These are phyloP conservation scores for Piloderma croceum DNA, from an alignment of 768 basidiomycete species.

Conservation along the genomic window DNA sequence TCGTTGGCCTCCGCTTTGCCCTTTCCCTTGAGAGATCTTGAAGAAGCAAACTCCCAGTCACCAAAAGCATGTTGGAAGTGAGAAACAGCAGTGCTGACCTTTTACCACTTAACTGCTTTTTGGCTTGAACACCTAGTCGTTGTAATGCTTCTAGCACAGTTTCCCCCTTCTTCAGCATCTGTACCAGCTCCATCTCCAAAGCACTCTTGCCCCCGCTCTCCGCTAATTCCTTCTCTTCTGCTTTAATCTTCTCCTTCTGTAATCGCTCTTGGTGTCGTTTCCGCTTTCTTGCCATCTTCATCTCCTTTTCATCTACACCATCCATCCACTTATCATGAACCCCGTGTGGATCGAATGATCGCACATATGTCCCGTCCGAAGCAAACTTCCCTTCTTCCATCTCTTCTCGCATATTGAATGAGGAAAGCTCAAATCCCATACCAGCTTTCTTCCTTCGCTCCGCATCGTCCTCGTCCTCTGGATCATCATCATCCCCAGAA, in stretches of 20 bases:
- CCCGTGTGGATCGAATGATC: constrained; percentile 83
- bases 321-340: constrained; percentile 97
- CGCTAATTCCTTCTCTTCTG: constrained; percentile 70
- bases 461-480: constrained; percentile 77
- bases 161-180: constrained; percentile 82
- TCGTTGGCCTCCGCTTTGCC: constrained; percentile 21
- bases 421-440: constrained; percentile 92
- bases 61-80: neutral
- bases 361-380: constrained; percentile 84
- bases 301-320: constrained; percentile 77
- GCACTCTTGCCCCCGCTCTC: constrained; percentile 60
- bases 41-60: too few species aligned
- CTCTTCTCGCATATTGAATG: constrained; percentile 99
- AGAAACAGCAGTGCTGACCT: constrained; percentile 22
- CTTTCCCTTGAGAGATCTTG: constrained; percentile 27
- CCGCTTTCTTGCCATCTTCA: constrained; percentile 71
- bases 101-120: constrained; percentile 46
- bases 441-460: constrained; percentile 68
- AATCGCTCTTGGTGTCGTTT: constrained; percentile 72
- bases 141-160: constrained; percentile 86
- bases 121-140: constrained; percentile 68
- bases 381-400: constrained; percentile 98
- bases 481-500: constrained; percentile 44
- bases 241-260: constrained; percentile 61
- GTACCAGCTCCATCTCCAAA: constrained; percentile 63